Base-by-base conservation (phyloP, 2,329 filamentous ascomycete genomes). In the Coleophoma eucalyptorum region DNA sequence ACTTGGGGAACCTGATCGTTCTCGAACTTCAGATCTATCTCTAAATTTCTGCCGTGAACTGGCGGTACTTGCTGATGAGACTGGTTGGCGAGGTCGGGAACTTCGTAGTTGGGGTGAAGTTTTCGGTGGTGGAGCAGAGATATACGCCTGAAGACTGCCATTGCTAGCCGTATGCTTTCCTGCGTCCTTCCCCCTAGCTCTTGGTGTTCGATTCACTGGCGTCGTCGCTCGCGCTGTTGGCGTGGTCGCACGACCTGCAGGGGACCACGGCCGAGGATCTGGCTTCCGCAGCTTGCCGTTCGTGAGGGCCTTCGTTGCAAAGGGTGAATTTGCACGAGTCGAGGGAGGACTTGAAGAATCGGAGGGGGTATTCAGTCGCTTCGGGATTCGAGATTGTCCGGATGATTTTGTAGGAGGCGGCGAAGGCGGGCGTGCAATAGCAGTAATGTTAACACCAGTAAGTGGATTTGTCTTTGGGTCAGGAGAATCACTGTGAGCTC, bases 41-140 rank as follows among this genome's bases (percentile, higher is more conserved):
- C 78, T 74, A 45, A 81, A 78, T 64, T 79, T 86, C 60, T 84
- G 80, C 51, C 86, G 81, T 34, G 87, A 87, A 49, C 84, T 82
- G 32, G 84, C 76, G n/a, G 87, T 87, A 2, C 80, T 80, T n/a
- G 87, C 87, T 49, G 82, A 76, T 10, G 89, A 90, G 19, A 95
- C 84, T 8, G 88, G 86, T 62, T 90, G 86, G 47, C 90, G 79
- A n/a, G 89, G 89, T 40, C 89, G 79, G 40, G 90, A 94, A 63
- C 89, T 94, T 63, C 90, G 82, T 45, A 96, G 72, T 10, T 86
- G 83, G 3, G 90, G 90, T 1, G 91, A 95, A 33, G 86, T 78
- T 64, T 89, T 90, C 0, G 88, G 81, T 16, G 78, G 76, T 41
- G 88, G 82, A 33, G 81, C 75, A 51, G 86, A 80, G 57, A 94